Conservation (phyloP, 805 yeast genomes). For the Yarrowia hollandica region DNA sequence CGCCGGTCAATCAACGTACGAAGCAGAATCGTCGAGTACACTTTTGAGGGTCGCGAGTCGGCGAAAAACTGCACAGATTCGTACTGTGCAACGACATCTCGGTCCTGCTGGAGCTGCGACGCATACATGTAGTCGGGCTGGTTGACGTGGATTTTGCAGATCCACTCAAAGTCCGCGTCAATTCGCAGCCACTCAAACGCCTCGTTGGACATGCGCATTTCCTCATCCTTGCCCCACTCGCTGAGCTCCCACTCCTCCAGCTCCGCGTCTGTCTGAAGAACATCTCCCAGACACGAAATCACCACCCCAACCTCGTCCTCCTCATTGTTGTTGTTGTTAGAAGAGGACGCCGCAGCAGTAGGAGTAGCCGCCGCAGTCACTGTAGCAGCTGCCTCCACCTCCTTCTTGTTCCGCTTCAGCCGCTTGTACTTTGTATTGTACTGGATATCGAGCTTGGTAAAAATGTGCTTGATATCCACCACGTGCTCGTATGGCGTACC, state of each 20-base stretch:
- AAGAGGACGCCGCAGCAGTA: conserved; percentile 30
- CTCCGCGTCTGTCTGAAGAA: conserved; percentile 61
- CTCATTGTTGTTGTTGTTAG: conserved; percentile 39
- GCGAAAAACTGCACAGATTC: conserved; percentile 79
- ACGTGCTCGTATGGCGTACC: conserved; percentile 99
- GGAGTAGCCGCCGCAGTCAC: conserved; percentile 12
- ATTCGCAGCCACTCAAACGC: conserved; percentile 97
- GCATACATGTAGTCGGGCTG: conserved; percentile 96
- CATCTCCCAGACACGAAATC: conserved; percentile 72
- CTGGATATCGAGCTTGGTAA: conserved; percentile 87
- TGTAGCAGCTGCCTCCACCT: conserved; percentile 37
- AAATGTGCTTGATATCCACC: conserved; percentile 81
- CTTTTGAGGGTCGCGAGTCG: conserved; percentile 55
- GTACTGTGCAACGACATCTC: conserved; percentile 93
- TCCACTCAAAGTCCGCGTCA: conserved; percentile 99
- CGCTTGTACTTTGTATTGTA: conserved; percentile 92
- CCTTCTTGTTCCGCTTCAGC: conserved; percentile 57
- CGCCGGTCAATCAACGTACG: conserved; percentile 81
- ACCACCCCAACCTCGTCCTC: conserved; percentile 45
- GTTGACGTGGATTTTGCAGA: conserved; percentile 72
- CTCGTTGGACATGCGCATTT: conserved; percentile 67
- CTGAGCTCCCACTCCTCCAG: conserved; percentile 67
- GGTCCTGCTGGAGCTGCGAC: conserved; percentile 88
- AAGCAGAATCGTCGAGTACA: conserved; percentile 73
- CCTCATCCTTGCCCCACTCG: conserved; percentile 71